Percentiles rank a stretch among this genome's conserved stretches.
phyloP scores from a whole-genome alignment of 2,329 filamentous ascomycete genomes.

The Didymella pinodella region DNA sequence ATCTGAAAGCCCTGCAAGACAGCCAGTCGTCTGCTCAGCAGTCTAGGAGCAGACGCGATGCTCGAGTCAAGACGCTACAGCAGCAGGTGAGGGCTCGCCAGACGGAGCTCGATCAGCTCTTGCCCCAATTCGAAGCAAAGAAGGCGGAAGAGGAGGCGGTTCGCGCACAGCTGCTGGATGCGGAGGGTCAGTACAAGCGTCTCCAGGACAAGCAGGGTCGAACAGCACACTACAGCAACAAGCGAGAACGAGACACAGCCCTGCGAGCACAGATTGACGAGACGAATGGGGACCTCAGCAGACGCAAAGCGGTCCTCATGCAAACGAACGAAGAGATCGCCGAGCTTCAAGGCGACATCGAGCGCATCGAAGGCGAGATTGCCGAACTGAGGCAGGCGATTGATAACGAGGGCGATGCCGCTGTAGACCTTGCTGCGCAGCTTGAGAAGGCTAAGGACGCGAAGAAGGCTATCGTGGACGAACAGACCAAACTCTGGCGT shows the following conservation, averaged over 20 bases:
- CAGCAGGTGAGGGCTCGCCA: conserved; percentile 79
- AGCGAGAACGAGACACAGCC: conserved; percentile 85
- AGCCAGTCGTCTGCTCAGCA: conserved; percentile 81
- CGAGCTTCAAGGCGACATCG: conserved; percentile 74
- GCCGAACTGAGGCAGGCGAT: conserved; percentile 73
- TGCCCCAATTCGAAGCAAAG: conserved; percentile 77
- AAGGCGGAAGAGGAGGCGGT: conserved; percentile 76
- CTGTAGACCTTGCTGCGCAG: conserved; percentile 75
- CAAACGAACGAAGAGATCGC: conserved; percentile 85
- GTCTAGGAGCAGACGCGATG: conserved; percentile 72
- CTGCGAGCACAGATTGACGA: conserved; percentile 82
- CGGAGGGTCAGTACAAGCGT: conserved; percentile 76
- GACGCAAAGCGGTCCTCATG: conserved; percentile 83
- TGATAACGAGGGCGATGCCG: conserved; percentile 78
- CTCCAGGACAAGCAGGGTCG: conserved; percentile 93
- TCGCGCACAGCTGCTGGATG: conserved; percentile 75
- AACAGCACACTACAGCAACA: conserved; percentile 85
- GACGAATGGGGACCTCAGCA: conserved; percentile 76
- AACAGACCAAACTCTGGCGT: conserved; percentile 85
- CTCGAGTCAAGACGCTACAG: conserved; percentile 75
- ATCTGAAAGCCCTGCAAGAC: conserved; percentile 81
- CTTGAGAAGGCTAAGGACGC: conserved; percentile 79
- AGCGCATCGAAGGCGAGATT: conserved; percentile 75
- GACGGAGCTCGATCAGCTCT: conserved; percentile 74
- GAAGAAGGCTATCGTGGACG: conserved; percentile 80